Evolutionary conservation across 768 basidiomycete species (phyloP), one percentile per base, ranked within the genome.

Genomic region (Hirschioporus abietinus): DNA sequence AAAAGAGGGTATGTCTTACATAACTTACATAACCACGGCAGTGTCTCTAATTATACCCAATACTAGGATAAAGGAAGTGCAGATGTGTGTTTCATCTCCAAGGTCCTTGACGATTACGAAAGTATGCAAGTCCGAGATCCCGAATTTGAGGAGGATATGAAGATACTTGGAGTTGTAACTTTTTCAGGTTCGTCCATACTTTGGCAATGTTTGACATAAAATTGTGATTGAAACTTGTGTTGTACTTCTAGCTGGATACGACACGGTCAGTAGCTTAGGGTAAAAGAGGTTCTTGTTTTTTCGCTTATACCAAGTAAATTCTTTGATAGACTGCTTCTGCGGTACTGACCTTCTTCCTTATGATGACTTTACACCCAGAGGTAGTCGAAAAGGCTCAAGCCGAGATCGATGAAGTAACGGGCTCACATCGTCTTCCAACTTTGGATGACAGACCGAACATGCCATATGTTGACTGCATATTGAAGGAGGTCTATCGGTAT

Each of bases 361-460:
- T 69, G 30, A 61, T 61, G 60, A 18, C 30, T 15, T 23, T 25
- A 25, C 30, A 25, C 62, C 76, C 76, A 7, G 70, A 75, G 20
- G 67, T 65, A 20, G 75, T 74, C 63, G 63, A 62, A 25, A 71
- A 72, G 24, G 74, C 72, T 0, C 71, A 72, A 34, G 65, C 66
- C 36, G 76, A 77, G 64, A 66, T 77, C 34, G 73, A 77, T 36
- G 67, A 67, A 3, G 71, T 78, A 24, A 58, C 78, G 17, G 78
- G 78, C 17, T 62, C 65, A 1, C 72, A 69, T 25, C 71, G 78
- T 25, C 72, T 79, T 20, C 79, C 78, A 25, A 34, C 24, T 61
- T 61, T 25, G 68, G 69, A 20, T 63, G 65, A 61, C 34, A 23
- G 27, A 24, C 17, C 30, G 26, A 70, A 24, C 67, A 67, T 26